Base-by-base conservation (phyloP, 2,329 filamentous ascomycete genomes). In the Pseudonectria buxi region DNA sequence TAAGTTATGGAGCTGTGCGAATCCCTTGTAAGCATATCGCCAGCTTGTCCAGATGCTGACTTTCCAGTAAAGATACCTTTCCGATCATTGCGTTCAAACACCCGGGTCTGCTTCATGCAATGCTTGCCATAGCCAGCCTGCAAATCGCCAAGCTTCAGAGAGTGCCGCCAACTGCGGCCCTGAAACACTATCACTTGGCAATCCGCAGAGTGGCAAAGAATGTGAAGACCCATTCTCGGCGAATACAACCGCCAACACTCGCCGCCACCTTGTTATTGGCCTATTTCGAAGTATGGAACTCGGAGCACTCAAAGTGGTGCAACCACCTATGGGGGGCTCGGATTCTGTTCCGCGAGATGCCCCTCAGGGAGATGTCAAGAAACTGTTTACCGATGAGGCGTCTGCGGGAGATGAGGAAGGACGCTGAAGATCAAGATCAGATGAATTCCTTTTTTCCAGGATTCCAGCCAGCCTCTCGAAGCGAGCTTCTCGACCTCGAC, bases 261-360 rank as follows among this genome's bases (percentile, higher is more conserved):
- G 90, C 89, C 7, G 88, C 89, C 3, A 88, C 86, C 0, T 68
- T 95, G 25, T 67, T 96, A 7, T 71, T 98, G 7, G 86, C 81
- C 0, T 96, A 88, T 57, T 96, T 94, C 53, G 92, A 96, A 58
- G 86, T 95, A 13, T 92, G 90, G 81, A 84, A 83, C 25, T 90
- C 88, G 14, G 90, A 98, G 47, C 90, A 96, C 51, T 80, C 83
- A 36, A 95, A 95, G 58, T 98, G 92, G 92, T 92, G 86, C 53
- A 90, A 85, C 43, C 92, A 96, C 61, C 68, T 96, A 26, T 78
- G 86, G 31, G 92, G 92, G 10, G 86, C 87, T 9, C 80, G 83
- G 27, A 83, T 89, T 44, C 71, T 96, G 22, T 72, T 96, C 16
- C 75, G 77, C 34, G 89, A 96, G 55, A 83, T 94, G 28, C 83